Percentiles rank a stretch among this genome's conserved stretches.
Conservation (phyloP, 805 yeast genomes). For the Middelhovenomyces tepae region DNA sequence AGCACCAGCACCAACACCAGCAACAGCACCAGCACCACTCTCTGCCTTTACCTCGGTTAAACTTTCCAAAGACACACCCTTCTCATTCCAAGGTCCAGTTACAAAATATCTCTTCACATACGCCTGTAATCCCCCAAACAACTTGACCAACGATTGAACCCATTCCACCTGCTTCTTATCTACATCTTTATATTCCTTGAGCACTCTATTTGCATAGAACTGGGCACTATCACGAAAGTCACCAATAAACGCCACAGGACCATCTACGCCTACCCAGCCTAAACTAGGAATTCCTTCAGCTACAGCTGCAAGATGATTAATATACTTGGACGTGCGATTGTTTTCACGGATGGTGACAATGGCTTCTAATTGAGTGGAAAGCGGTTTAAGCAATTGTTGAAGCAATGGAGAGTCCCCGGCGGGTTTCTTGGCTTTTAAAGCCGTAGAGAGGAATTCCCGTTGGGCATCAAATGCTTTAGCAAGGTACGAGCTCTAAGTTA, state of each 20-base stretch:
- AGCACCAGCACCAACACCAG: constrained; percentile 14
- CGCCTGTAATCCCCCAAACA: constrained; percentile 60
- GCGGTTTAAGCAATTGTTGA: constrained; percentile 54
- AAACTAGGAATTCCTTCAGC: constrained; percentile 85
- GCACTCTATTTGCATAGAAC: constrained; percentile 86
- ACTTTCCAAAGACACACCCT: constrained; percentile 50
- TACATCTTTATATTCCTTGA: constrained; percentile 72
- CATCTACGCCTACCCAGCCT: constrained; percentile 78
- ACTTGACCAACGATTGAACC: constrained; percentile 57
- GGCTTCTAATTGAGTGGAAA: constrained; percentile 49
- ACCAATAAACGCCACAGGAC: constrained; percentile 67
- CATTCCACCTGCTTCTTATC: constrained; percentile 67
- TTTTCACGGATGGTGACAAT: constrained; percentile 63
- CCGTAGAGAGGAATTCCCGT: constrained; percentile 49
- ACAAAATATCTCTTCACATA: constrained; percentile 73
- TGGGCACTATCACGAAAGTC: constrained; percentile 88
- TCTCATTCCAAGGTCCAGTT: constrained; percentile 77
- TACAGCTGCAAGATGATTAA: constrained; percentile 70
- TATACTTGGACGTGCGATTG: constrained; percentile 56
- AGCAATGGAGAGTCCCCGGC: constrained; percentile 43
- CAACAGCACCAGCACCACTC: constrained; percentile 16
- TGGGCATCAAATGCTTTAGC: constrained; percentile 50
- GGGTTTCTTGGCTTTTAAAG: constrained; percentile 56
- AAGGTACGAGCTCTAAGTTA: constrained; percentile 12
- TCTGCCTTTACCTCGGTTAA: constrained; percentile 40